These are phyloP conservation scores for Coprinellus micaceus DNA, from an alignment of 768 basidiomycete species.

Conservation along the genomic window DNA sequence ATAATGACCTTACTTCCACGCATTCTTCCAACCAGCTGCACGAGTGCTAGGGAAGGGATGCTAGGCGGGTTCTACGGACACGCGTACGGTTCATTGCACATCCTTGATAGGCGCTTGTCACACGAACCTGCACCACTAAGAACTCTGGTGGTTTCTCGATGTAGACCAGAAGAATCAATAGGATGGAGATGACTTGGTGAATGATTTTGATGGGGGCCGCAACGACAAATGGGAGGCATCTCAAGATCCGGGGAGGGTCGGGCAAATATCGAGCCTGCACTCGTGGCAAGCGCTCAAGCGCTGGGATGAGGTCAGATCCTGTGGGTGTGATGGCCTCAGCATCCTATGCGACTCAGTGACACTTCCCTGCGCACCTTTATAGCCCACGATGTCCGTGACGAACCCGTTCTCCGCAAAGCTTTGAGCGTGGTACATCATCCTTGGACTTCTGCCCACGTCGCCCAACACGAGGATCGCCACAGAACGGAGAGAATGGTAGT, in stretches of 20 bases:
- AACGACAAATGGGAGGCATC: constrained; percentile 58
- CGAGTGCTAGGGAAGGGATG: constrained; percentile 88
- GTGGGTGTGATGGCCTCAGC: constrained; percentile 3
- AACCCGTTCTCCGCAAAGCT: constrained; percentile 83
- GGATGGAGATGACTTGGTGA: constrained; percentile 62
- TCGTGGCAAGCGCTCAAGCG: constrained; percentile 62
- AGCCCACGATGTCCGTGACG: constrained; percentile 79
- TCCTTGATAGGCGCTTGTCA: neutral
- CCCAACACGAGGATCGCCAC: constrained; percentile 92
- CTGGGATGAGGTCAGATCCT: constrained; percentile 79
- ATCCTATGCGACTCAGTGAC: neutral
- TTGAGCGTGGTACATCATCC: constrained; percentile 99
- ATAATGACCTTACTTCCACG: constrained; percentile 86
- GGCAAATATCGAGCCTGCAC: constrained; percentile 67
- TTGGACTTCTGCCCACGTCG: constrained; percentile 91
- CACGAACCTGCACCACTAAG: constrained; percentile 82
- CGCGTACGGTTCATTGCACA: neutral
- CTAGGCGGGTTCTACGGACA: constrained; percentile 86
- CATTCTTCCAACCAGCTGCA: constrained; percentile 65
- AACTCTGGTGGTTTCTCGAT: constrained; percentile 72
- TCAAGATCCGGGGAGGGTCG: constrained; percentile 54
- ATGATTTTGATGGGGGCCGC: constrained; percentile 80
- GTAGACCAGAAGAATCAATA: constrained; percentile 56
- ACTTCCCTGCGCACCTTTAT: constrained; percentile 55
- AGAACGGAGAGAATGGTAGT: constrained; percentile 50